Conservation (phyloP, 257 asterid species). For the Nemophila menziesii region DNA sequence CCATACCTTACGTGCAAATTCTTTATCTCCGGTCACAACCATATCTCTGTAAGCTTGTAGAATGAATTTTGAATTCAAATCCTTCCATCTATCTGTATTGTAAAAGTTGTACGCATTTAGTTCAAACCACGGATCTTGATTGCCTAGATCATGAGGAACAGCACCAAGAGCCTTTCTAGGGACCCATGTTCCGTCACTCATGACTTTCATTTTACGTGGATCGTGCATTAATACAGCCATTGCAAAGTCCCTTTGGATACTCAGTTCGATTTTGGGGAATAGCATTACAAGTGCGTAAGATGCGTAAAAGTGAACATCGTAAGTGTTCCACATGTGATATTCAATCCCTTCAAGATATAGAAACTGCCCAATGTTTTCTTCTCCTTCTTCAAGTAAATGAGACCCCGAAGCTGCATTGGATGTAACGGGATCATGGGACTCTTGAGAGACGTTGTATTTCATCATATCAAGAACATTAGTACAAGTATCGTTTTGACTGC, state of each 20-base stretch:
- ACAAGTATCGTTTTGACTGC: constrained; percentile 48
- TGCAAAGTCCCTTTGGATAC: constrained; percentile 89
- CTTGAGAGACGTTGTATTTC: constrained; percentile 48
- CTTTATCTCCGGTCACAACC: constrained; percentile 58
- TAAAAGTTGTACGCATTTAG: constrained; percentile 63
- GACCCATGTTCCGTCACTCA: constrained; percentile 54
- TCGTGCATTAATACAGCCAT: constrained; percentile 95
- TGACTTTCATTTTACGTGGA: constrained; percentile 46
- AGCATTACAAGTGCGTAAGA: constrained; percentile 62
- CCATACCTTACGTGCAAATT: constrained; percentile 75
- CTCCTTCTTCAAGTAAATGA: constrained; percentile 54
- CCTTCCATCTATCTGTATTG: constrained; percentile 91
- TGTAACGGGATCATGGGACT: constrained; percentile 44
- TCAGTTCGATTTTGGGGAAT: constrained; percentile 82
- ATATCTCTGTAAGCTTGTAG: constrained; percentile 87
- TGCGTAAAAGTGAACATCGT: constrained; percentile 84
- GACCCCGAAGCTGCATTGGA: constrained; percentile 62
- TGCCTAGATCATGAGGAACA: constrained; percentile 92
- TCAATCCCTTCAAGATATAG: constrained; percentile 93
- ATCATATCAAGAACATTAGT: constrained; percentile 59
- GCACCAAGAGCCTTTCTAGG: constrained; percentile 84
- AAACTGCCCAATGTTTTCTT: constrained; percentile 85
- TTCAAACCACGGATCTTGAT: constrained; percentile 94
- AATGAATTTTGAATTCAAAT: constrained; percentile 85
- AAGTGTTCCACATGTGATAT: constrained; percentile 89